Base-by-base conservation (phyloP, 1,284 basidiomycete genomes). In the Vanrija sp. region DNA sequence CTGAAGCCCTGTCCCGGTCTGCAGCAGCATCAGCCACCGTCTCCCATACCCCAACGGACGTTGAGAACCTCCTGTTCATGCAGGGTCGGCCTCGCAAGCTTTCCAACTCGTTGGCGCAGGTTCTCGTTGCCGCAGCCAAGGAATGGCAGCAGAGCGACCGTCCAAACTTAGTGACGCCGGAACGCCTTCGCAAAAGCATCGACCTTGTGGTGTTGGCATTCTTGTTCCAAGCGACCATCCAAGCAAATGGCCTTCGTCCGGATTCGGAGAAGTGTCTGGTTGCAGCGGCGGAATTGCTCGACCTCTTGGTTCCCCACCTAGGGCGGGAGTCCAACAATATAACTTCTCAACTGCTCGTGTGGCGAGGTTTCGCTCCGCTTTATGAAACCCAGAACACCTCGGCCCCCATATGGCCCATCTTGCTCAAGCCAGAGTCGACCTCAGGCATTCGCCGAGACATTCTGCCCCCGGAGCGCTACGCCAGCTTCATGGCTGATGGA, bases 151-250 rank as follows among this genome's bases (percentile, higher is more conserved):
- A 47, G 6, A 45, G 27, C 16, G 42, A 50, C 8, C 64, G 8
- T 61, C 49, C 23, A 54, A 56, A 37, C 3, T 41, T 61, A 2
- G 76, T 81, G 24, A 80, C 82, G 1, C 81, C 82, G 0, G 87
- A 88, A 64, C 80, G 78, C 41, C 79, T 84, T 4, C 83, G 88
- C 14, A 79, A 81, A 31, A 78, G 82, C 4, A 66, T 94, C 38
- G 89, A 94, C 64, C 72, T 86, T 16, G 81, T 84, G 2, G 78
- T 89, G 4, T 75, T 80, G 0, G 80, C 83, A 1, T 71, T 94
- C 1, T 75, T 77, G 19, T 92, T 87, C 62, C 87, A 92, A 68
- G 82, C 82, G 0, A 65, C 83, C 0, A 80, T 92, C 7, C 68
- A 80, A 9, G 61, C 82, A 51, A 88, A 88, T 53, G 85, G 86